phyloP scores from a whole-genome alignment of 495 filamentous ascomycete genomes.

The Penicillium malachiteum region DNA sequence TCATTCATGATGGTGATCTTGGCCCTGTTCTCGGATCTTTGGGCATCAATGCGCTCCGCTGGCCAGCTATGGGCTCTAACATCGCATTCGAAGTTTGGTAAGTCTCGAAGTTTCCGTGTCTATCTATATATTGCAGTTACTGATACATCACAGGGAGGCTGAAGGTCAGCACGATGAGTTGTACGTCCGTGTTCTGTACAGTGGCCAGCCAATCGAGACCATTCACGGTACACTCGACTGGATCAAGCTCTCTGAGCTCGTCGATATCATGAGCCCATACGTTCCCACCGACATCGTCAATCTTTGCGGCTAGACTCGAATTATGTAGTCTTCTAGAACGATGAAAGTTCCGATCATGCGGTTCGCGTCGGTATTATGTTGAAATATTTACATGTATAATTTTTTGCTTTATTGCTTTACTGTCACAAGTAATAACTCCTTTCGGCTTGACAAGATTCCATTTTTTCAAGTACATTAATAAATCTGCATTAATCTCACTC shows the following conservation, averaged over 20 bases:
- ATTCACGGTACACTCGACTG: conserved; percentile 17
- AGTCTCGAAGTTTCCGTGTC: conserved; percentile 44
- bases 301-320: conserved; percentile 12
- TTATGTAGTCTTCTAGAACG: not conserved
- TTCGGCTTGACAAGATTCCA: too few species aligned
- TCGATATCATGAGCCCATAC: conserved; percentile 15
- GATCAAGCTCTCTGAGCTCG: conserved; percentile 10
- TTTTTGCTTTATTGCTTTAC: too few species aligned
- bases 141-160: conserved; percentile 16
- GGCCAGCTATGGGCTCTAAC: conserved; percentile 33
- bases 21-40: conserved; percentile 29
- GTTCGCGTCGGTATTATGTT: too few species aligned
- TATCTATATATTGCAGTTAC: not conserved
- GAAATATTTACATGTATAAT: too few species aligned
- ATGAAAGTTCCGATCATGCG: too few species aligned
- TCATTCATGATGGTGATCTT: conserved; percentile 33
- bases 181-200: conserved; percentile 42
- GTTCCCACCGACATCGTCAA: conserved; percentile 12
- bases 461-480: too few species aligned
- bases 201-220: conserved; percentile 26
- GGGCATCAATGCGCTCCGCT: conserved; percentile 29
- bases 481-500: too few species aligned
- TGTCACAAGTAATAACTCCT: too few species aligned
- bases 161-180: conserved; percentile 7
- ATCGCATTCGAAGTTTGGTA: conserved; percentile 34